These are phyloP conservation scores for Sporothrix mexicana DNA, from an alignment of 2,329 filamentous ascomycete genomes.

Conservation along the genomic window DNA sequence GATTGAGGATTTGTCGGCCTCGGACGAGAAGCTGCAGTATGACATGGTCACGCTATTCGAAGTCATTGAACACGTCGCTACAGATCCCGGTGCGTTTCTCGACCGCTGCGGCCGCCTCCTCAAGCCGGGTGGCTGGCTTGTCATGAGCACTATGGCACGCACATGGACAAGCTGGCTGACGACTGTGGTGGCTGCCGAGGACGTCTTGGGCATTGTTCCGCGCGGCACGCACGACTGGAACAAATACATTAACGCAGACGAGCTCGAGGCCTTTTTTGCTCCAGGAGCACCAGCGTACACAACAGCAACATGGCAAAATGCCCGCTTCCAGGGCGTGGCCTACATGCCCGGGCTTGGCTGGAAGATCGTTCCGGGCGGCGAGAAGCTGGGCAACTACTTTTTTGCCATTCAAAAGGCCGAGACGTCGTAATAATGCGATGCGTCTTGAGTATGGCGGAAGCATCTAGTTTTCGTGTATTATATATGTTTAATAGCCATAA, in stretches of 20 bases:
- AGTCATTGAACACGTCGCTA: slow-evolving; percentile 88
- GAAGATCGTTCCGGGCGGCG: slow-evolving; percentile 80
- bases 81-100: slow-evolving; percentile 73
- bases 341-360: slow-evolving; percentile 92
- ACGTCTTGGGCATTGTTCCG: slow-evolving; percentile 84
- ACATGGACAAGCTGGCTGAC: slow-evolving; percentile 89
- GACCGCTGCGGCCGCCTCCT: slow-evolving; percentile 74
- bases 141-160: slow-evolving; percentile 89
- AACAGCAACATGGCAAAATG: slow-evolving; percentile 60
- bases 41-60: slow-evolving; percentile 91
- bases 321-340: slow-evolving; percentile 76
- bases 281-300: slow-evolving; percentile 23
- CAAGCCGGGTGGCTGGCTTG: slow-evolving; percentile 88
- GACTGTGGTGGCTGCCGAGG: slow-evolving; percentile 91
- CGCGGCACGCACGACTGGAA: slow-evolving; percentile 94
- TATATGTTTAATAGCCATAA: not conserved
- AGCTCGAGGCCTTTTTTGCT: slow-evolving; percentile 67
- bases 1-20: slow-evolving; percentile 68
- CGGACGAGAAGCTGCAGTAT: slow-evolving; percentile 49
- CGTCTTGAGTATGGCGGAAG: not conserved
- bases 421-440: not conserved
- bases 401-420: slow-evolving; percentile 71
- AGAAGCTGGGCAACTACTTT: slow-evolving; percentile 94
- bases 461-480: not conserved
- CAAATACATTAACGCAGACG: slow-evolving; percentile 90